Conservation (phyloP, 2,329 filamentous ascomycete genomes). For the Colletotrichum sp. region DNA sequence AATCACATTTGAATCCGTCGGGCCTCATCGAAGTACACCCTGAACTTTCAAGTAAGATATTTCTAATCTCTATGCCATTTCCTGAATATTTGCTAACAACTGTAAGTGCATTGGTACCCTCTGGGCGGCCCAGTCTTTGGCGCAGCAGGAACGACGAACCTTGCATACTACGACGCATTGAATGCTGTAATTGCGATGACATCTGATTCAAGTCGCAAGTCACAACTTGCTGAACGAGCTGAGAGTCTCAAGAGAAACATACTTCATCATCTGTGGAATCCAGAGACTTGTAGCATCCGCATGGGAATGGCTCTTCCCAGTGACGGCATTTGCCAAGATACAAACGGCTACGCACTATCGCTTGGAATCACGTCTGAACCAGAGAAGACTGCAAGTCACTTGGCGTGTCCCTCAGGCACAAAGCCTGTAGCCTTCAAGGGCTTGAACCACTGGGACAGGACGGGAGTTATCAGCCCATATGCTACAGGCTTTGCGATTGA, state of each 20-base stretch:
- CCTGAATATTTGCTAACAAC: neutral
- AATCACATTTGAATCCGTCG: neutral
- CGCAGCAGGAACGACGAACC: neutral
- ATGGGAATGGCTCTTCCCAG: neutral
- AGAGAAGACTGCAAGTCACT: neutral
- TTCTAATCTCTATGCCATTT: neutral
- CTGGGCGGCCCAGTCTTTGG: slow-evolving; percentile 1
- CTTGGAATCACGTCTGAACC: neutral
- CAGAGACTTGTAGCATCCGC: neutral
- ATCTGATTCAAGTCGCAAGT: neutral
- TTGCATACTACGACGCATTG: slow-evolving; percentile 13
- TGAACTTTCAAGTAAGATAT: neutral
- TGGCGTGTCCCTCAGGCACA: neutral
- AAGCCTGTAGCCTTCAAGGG: neutral
- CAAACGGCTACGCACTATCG: slow-evolving; percentile 1
- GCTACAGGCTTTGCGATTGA: slow-evolving; percentile 8
- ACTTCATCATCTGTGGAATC: neutral
- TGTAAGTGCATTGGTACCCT: slow-evolving; percentile 9
- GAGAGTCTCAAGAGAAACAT: neutral
- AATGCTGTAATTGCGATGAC: neutral
- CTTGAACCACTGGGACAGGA: neutral
- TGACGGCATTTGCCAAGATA: slow-evolving; percentile 1
- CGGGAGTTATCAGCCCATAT: slow-evolving; percentile 1
- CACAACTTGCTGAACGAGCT: neutral
- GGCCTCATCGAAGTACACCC: slow-evolving; percentile 9